These are phyloP conservation scores for Aspergillus incahuasiensis DNA, from an alignment of 495 filamentous ascomycete species.

Conservation along the genomic window DNA sequence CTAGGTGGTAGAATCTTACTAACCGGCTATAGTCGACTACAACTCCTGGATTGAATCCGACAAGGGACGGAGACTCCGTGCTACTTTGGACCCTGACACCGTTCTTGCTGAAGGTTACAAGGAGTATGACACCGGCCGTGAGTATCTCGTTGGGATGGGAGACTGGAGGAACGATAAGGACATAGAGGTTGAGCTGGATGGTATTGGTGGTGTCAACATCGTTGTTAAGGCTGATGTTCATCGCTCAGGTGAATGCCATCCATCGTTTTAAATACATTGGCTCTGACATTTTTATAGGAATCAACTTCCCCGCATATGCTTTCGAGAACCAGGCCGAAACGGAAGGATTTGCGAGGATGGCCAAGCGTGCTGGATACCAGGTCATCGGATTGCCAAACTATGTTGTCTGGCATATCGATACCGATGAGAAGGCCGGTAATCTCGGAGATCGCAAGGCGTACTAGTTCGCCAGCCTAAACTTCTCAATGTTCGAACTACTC, in stretches of 20 bases:
- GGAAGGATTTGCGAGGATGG: slow-evolving; percentile 98
- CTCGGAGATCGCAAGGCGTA: slow-evolving; percentile 41
- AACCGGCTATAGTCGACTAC: slow-evolving; percentile 71
- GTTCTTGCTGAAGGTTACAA: slow-evolving; percentile 93
- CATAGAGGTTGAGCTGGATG: slow-evolving; percentile 84
- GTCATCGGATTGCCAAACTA: slow-evolving; percentile 95
- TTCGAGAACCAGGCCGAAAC: slow-evolving; percentile 99
- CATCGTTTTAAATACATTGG: not conserved
- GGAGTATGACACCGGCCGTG: slow-evolving; percentile 84
- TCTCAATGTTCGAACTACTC: slow-evolving; percentile 17
- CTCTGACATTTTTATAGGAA: slow-evolving; percentile 49
- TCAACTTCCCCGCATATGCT: slow-evolving; percentile 95
- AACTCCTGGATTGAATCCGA: slow-evolving; percentile 98
- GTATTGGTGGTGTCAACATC: slow-evolving; percentile 95
- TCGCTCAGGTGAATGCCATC: slow-evolving; percentile 64
- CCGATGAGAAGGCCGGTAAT: slow-evolving; percentile 94
- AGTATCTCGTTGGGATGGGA: slow-evolving; percentile 81
- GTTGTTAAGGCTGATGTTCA: slow-evolving; percentile 97
- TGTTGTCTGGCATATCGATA: slow-evolving; percentile 98
- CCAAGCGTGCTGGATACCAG: slow-evolving; percentile 90
- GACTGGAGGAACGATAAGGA: slow-evolving; percentile 90
- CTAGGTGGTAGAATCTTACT: slow-evolving; percentile 4
- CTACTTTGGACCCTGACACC: slow-evolving; percentile 67
- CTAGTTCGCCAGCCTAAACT: slow-evolving; percentile 19
- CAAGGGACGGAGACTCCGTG: slow-evolving; percentile 67